These are phyloP conservation scores for Sphagnum contortum DNA, from an alignment of 225 moss, liverwort and hornwort genomes.

Conservation along the genomic window DNA sequence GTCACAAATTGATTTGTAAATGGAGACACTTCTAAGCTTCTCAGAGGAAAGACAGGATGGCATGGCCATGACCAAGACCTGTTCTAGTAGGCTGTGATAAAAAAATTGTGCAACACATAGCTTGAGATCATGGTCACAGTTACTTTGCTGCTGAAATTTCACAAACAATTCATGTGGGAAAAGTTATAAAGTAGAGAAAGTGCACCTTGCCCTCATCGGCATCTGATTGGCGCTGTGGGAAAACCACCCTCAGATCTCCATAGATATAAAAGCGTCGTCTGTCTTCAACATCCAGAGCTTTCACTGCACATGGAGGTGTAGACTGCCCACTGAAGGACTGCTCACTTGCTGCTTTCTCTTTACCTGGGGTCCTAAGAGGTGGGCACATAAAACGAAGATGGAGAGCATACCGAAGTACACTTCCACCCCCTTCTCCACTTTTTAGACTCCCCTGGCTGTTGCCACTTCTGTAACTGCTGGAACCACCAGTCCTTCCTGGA, in stretches of 20 bases:
- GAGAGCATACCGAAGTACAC: conserved; percentile 80
- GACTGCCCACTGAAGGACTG: conserved; percentile 13
- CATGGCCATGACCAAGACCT: no score
- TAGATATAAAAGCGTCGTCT: conserved; percentile 88
- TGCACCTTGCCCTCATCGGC: conserved; percentile 95
- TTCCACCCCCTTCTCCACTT: conserved; percentile 49
- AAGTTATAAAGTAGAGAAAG: background rate
- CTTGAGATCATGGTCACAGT: no score
- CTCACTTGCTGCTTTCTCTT: conserved; percentile 22
- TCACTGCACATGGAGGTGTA: conserved; percentile 31
- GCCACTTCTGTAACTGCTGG: conserved; percentile 11
- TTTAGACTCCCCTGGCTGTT: conserved; percentile 25
- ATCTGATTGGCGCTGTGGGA: conserved; percentile 94
- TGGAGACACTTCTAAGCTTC: no score
- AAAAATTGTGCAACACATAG: no score
- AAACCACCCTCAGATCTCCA: conserved; percentile 87
- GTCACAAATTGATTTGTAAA: no score
- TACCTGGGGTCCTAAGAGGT: conserved; percentile 38
- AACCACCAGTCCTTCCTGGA: conserved; percentile 17
- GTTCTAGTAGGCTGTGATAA: no score
- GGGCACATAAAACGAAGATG: conserved; percentile 95
- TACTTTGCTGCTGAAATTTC: no score
- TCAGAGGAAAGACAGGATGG: no score
- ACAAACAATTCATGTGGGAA: no score
- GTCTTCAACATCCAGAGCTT: conserved; percentile 33